These are phyloP conservation scores for Suaeda aralocaspica DNA, from an alignment of 148 eudicot genomes.

Conservation along the genomic window DNA sequence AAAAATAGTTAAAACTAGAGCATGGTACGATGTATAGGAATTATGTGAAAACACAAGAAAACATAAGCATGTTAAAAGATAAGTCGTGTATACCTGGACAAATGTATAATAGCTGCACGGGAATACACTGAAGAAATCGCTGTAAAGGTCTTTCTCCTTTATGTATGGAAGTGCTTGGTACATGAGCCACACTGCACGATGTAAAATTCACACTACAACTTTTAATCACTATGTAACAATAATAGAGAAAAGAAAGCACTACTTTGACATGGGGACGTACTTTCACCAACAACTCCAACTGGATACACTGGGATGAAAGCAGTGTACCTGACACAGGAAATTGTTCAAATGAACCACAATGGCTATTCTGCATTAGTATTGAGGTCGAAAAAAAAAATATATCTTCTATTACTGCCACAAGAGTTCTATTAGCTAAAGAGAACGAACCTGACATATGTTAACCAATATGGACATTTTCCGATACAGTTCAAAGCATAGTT, in stretches of 20 bases:
- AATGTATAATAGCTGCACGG: conserved; percentile 67
- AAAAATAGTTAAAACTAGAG: neutral
- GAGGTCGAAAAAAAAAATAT: neutral
- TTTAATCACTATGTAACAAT: conserved; percentile 7
- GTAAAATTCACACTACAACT: neutral
- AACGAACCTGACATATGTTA: conserved; percentile 67
- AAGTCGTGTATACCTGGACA: conserved; percentile 43
- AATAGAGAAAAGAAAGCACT: neutral
- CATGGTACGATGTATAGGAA: neutral
- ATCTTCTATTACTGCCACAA: neutral
- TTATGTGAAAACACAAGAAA: neutral
- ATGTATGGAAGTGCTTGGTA: conserved; percentile 74
- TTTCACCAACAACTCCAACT: conserved; percentile 71
- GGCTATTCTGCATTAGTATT: neutral
- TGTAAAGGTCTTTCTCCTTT: conserved; percentile 56
- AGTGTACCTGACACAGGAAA: conserved; percentile 56
- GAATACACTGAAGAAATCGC: conserved; percentile 44
- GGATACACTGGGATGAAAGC: conserved; percentile 75
- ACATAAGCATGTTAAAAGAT: neutral
- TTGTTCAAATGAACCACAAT: neutral
- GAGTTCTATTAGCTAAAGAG: conserved; percentile 1
- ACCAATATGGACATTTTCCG: conserved; percentile 51
- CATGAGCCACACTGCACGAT: conserved; percentile 84
- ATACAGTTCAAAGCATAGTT: conserved; percentile 70
- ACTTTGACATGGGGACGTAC: conserved; percentile 38